Conservation (phyloP, 2,329 filamentous ascomycete species). For the Ceratocystis variospora region DNA sequence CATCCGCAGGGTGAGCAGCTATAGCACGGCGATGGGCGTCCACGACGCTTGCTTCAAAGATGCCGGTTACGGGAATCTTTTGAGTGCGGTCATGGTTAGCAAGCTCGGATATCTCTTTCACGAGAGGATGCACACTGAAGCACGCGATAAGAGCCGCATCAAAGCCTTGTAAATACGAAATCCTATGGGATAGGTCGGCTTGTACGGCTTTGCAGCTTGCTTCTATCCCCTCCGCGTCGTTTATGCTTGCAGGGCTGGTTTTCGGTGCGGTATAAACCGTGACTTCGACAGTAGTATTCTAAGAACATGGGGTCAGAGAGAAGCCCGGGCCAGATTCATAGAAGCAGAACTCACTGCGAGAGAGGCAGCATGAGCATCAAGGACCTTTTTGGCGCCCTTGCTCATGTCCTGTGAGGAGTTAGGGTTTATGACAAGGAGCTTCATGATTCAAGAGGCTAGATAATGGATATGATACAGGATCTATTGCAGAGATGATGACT, state of each 20-base stretch:
- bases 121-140: conserved; percentile 72
- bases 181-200: conserved; percentile 29
- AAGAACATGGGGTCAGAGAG: neutral
- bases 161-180: conserved; percentile 28
- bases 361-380: conserved; percentile 3
- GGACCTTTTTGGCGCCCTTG: conserved; percentile 38
- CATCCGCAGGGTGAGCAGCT: neutral
- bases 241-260: conserved; percentile 53
- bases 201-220: conserved; percentile 50
- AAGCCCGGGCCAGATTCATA: neutral
- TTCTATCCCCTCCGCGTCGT: conserved; percentile 55
- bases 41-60: conserved; percentile 72
- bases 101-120: conserved; percentile 40
- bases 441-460: conserved; percentile 19
- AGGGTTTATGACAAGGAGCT: conserved; percentile 62
- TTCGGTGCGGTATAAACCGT: neutral
- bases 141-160: conserved; percentile 79
- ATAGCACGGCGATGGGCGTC: conserved; percentile 41
- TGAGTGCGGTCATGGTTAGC: conserved; percentile 18
- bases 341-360: neutral
- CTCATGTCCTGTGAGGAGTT: conserved; percentile 68
- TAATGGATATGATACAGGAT: neutral
- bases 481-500: neutral
- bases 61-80: conserved; percentile 52
- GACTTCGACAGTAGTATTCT: neutral